Percentiles rank a stretch among this genome's conserved stretches.
phyloP scores from a whole-genome alignment of 1,284 basidiomycete genomes.

The Serendipita sp. region DNA sequence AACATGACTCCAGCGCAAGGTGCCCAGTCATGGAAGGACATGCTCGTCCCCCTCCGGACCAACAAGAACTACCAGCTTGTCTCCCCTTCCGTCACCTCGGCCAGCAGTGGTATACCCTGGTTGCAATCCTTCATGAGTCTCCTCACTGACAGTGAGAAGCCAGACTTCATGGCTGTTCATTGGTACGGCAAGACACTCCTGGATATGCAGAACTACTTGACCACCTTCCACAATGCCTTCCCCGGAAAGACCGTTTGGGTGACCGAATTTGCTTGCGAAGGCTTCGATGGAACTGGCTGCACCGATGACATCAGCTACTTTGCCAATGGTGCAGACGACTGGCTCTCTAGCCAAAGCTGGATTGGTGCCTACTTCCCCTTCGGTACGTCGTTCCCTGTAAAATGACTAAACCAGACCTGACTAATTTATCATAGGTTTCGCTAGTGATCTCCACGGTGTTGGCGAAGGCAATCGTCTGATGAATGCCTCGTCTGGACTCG shows the following conservation, averaged over 20 bases:
- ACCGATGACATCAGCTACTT: not conserved
- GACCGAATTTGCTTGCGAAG: conserved; percentile 12
- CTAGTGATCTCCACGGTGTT: not conserved
- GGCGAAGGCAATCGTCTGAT: not conserved
- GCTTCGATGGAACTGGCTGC: not conserved
- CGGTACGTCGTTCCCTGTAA: not conserved
- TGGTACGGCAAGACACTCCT: conserved; percentile 10
- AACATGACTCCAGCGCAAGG: not conserved
- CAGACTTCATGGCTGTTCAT: conserved; percentile 1
- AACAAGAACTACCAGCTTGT: not conserved
- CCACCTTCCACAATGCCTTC: conserved; percentile 7
- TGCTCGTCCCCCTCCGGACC: not conserved
- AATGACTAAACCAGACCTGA: too few relatives aligned
- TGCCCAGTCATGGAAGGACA: not conserved
- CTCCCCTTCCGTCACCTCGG: not conserved
- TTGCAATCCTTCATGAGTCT: not conserved
- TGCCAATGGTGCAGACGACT: not conserved
- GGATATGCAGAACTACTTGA: conserved; percentile 8
- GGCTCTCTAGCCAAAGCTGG: not conserved
- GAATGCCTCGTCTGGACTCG: too few relatives aligned
- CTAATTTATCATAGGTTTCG: not conserved
- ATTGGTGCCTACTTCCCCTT: not conserved
- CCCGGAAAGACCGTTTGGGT: conserved; percentile 6
- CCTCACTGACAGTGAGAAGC: not conserved
- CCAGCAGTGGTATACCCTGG: not conserved